Base-by-base conservation (phyloP, 441 rosid species). In the Metrosideros polymorpha region DNA sequence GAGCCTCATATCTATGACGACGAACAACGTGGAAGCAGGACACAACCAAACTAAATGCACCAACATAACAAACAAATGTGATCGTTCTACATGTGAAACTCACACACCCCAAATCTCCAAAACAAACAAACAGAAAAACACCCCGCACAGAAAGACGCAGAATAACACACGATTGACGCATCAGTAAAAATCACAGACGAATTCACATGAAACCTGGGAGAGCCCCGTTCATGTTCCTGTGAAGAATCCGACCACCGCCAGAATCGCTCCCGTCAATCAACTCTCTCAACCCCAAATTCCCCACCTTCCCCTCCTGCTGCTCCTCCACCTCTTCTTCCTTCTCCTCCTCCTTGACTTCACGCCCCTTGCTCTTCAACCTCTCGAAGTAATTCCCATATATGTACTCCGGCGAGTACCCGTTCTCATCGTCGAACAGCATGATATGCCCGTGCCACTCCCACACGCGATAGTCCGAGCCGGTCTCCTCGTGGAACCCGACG, bases 401-500 rank as follows among this genome's bases (percentile, higher is more conserved):
- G 87, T 96, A 98, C 94, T 96, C 99, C 3, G 99, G 98, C 1
- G 92, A 88, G 27, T 92, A 96, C 43, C 97, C 99, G 71, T 94
- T 90, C 85, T 95, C 98, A 84, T 96, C 99, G 54, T 96, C 97
- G 83, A 95, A 96, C 86, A 96, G 84, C 99, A 96, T 93, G 43
- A 97, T 95, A 86, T 97, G 99, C 0, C 99, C 99, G 47, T 97
- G 99, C 99, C 99, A 97, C 92, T 97, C 99, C 99, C 99, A 97
- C 6, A 95, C 96, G 85, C 99, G 94, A 89, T 94, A 95, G 85
- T 94, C 98, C 43, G 97, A 94, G 12, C 91, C 98, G 39, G 90
- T 89, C 55, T 96, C 99, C 89, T 96, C 92, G 32, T 93, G 95
- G 86, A 87, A 95, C 88, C 95, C 98, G 47, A 96, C 91, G 86